Base-by-base conservation (phyloP, 331 rosid species). In the Stylosanthes scabra region DNA sequence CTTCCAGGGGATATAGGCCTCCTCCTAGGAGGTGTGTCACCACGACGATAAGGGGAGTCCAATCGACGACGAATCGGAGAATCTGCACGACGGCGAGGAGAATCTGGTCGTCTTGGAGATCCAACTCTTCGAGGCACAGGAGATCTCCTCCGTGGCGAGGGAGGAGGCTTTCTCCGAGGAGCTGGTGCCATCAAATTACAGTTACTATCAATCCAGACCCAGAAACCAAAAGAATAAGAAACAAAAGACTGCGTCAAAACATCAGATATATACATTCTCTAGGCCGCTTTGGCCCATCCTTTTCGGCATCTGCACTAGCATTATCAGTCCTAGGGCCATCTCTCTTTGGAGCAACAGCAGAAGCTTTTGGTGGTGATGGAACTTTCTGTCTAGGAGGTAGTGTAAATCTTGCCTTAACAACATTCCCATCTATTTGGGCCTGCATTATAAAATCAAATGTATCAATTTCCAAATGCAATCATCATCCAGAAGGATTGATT, bases 391-490 rank as follows among this genome's bases (percentile, higher is more conserved):
- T 78, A 31, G 86, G 93, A 74, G 97, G 93, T 63, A 95, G 85
- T 31, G 99, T 92, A 82, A 95, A 95, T 82, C 89, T 95, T 39
- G 97, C 93, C 77, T 89, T 86, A 70, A 95, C 68, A 37, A 90
- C 85, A 75, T 91, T 95, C 40, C 99, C 99, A 90, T 95, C 99
- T 62, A 95, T 95, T 80, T 95, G 97, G 45, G 93, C 97, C 99
- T 95, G 86, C 83, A 87, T 76, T 72, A 42, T 50, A 76, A 77
- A 55, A 82, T 51, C 51, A 10, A 73, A 40, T 11, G 49, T 73
- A 77, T 66, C 71, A 59, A 59, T 70, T 14, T 72, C 80, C 46
- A 59, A 34, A 66, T 28, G 77, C 37, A 51, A 12, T n/a, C 57
- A 37, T 8, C 50, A 57, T 16, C 37, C 40, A 51, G 11, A 47